These are phyloP conservation scores for Aspergillus ustus DNA, from an alignment of 2,329 filamentous ascomycete genomes.

Conservation along the genomic window DNA sequence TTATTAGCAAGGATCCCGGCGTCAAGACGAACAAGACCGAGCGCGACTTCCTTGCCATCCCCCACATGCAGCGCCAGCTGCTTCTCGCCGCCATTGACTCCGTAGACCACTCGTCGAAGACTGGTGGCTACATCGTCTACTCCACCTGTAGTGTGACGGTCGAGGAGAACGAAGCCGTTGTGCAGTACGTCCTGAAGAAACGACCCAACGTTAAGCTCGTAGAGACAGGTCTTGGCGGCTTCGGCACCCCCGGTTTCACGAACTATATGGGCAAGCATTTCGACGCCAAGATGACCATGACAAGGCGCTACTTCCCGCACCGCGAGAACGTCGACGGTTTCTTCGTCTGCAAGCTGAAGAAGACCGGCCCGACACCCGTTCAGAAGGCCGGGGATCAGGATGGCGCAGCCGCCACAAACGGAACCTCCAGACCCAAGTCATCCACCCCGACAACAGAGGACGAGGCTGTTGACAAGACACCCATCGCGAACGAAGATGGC, in stretches of 20 bases:
- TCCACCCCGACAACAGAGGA: constrained; percentile 41
- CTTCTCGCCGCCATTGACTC: constrained; percentile 93
- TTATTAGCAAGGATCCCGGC: constrained; percentile 94
- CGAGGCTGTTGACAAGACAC: constrained; percentile 67
- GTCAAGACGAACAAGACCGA: constrained; percentile 99
- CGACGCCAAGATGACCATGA: constrained; percentile 80
- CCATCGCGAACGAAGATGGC: constrained; percentile 57
- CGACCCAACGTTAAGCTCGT: constrained; percentile 93
- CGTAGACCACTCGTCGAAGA: constrained; percentile 87
- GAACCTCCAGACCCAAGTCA: constrained; percentile 27
- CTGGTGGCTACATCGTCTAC: constrained; percentile 93
- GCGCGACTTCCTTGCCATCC: constrained; percentile 89
- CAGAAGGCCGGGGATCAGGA: constrained; percentile 28
- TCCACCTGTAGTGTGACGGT: constrained; percentile 94
- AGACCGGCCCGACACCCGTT: constrained; percentile 74
- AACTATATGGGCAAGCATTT: constrained; percentile 91
- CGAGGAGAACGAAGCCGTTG: constrained; percentile 91
- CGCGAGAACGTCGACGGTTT: constrained; percentile 96
- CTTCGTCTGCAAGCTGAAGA: constrained; percentile 97
- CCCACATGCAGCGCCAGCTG: constrained; percentile 93
- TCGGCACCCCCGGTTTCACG: constrained; percentile 91
- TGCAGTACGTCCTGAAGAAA: constrained; percentile 89
- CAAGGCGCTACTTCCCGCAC: constrained; percentile 86
- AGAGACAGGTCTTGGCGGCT: constrained; percentile 79
- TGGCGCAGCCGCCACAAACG: constrained; percentile 30